Base-by-base conservation (phyloP, 257 asterid species). In the Parsonsia alboflavescens region DNA sequence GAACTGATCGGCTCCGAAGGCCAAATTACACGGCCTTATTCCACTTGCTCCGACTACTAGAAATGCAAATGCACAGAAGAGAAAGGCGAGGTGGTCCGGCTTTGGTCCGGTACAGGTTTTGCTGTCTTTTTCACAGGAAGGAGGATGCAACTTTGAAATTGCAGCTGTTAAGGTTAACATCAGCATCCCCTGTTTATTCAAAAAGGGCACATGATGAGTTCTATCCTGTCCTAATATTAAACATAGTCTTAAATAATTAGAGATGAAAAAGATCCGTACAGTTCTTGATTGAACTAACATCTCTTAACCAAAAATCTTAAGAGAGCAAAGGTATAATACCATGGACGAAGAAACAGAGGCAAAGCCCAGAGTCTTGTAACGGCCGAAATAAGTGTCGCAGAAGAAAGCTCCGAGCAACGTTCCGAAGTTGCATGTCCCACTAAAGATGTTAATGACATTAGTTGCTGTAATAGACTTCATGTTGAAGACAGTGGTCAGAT, bases 1-100 rank as follows among this genome's bases (percentile, higher is more conserved):
- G 82, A 91, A 91, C 70, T 91, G 97, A 30, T 91, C 97, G 6
- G 90, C 97, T 0, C 97, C 97, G 77, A 91, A 91, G 1, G 96
- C 96, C 2, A 91, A 82, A 84, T 89, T 91, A 71, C 97, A 91
- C 0, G 97, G 97, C 52, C 96, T 79, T 36, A 91, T 89, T 4
- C 92, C 84, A 9, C 91, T 91, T 5, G 93, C 97, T 9, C 97
- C 97, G 4, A 82, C 36, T 8, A 91, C 66, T 85, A 91, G 78
- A 10, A 89, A 57, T 33, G 82, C 89, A 52, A 91, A 89, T 0
- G 91, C 91, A 41, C 24, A 1, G 3, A 84, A 77, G 7, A 91
- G 84, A 26, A 91, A 85, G 1, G 82, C 48, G 66, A 85, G 79
- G 30, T 91, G 97, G 81, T 84, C 73, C 12, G 92, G 63, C 0